A percentile compares a stretch with the other conserved stretches of the same genome.
phyloP scores from a whole-genome alignment of 2,329 filamentous ascomycete species.

The Colletotrichum magnum region DNA sequence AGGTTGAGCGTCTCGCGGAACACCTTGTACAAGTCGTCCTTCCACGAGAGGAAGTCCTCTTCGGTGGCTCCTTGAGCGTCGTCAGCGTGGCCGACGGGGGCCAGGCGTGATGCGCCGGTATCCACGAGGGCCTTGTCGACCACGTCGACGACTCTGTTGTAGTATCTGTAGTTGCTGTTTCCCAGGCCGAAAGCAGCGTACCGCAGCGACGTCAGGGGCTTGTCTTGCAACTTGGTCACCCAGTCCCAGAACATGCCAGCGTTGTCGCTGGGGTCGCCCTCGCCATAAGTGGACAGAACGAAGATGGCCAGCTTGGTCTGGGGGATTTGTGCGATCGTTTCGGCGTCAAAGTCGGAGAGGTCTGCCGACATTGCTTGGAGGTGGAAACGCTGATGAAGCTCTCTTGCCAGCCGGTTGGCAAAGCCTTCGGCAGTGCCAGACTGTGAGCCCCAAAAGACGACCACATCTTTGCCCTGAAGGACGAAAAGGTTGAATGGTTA shows the following conservation, averaged over 20 bases:
- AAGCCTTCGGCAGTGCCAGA: constrained; percentile 61
- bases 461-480: constrained; percentile 26
- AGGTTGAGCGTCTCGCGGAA: constrained; percentile 43
- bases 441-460: constrained; percentile 65
- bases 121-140: constrained; percentile 44
- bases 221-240: constrained; percentile 41
- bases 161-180: constrained; percentile 56
- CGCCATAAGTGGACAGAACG: constrained; percentile 56
- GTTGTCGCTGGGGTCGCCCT: constrained; percentile 59
- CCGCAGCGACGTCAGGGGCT: constrained; percentile 43
- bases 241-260: constrained; percentile 49
- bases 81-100: constrained; percentile 49
- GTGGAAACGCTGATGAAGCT: constrained; percentile 56
- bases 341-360: constrained; percentile 61
- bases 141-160: constrained; percentile 52
- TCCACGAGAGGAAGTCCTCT: constrained; percentile 55
- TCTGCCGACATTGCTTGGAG: constrained; percentile 58
- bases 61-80: constrained; percentile 51
- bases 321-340: constrained; percentile 50
- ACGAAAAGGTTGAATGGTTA: not conserved
- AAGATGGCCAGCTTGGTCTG: constrained; percentile 50
- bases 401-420: constrained; percentile 56
- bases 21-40: constrained; percentile 46
- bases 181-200: constrained; percentile 56
- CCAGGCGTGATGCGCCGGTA: constrained; percentile 47